Conservation (phyloP, 2,329 filamentous ascomycete species). For the Pseudogymnoascus sp. region DNA sequence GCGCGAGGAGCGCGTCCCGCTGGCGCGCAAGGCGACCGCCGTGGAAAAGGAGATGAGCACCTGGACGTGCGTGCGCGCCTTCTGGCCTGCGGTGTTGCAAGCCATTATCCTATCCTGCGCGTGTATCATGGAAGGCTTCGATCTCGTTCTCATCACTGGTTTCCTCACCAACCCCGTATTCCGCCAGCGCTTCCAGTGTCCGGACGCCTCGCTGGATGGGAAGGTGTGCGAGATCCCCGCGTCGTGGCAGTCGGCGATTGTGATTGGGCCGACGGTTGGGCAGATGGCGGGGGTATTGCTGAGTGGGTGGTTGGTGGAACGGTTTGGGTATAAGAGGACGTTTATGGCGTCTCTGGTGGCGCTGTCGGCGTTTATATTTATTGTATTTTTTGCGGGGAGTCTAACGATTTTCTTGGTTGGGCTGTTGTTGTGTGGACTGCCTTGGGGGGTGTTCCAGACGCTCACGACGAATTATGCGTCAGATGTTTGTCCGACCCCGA, state of each 20-base stretch:
- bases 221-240: constrained; percentile 13
- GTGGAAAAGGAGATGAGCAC: constrained; percentile 1
- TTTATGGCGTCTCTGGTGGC: constrained; percentile 36
- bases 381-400: constrained; percentile 41
- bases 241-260: constrained; percentile 21
- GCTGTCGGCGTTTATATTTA: constrained; percentile 37
- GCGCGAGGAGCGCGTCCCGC: constrained; percentile 5
- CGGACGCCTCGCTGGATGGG: not conserved
- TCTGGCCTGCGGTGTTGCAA: not conserved
- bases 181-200: not conserved
- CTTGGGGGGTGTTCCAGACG: constrained; percentile 43
- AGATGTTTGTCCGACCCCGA: constrained; percentile 44
- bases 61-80: not conserved
- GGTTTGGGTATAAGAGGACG: constrained; percentile 41
- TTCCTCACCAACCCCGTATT: constrained; percentile 1
- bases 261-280: constrained; percentile 18
- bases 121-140: constrained; percentile 4
- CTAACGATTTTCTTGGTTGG: constrained; percentile 37
- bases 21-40: not conserved
- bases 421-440: constrained; percentile 40
- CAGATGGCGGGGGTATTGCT: constrained; percentile 37
- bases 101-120: constrained; percentile 4
- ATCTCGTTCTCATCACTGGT: not conserved
- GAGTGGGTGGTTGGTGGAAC: constrained; percentile 40
- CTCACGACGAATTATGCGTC: constrained; percentile 25